A percentile compares a stretch with the other conserved stretches of the same genome.
These are phyloP conservation scores for Skeletonema marinoi DNA, from an alignment of 108 stramenopile species.

Conservation along the genomic window DNA sequence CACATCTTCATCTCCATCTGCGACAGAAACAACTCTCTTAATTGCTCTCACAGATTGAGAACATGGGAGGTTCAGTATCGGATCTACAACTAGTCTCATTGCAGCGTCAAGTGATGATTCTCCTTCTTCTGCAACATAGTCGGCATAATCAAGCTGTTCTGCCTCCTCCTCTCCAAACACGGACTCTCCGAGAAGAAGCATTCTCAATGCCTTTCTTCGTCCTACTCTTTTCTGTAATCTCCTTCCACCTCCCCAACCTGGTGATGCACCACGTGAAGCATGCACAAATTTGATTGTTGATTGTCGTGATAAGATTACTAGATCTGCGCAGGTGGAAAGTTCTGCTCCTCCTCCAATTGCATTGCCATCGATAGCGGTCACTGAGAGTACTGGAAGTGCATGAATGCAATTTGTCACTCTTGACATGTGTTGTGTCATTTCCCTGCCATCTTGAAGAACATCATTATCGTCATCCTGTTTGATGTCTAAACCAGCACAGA, in stretches of 20 bases:
- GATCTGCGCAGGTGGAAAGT: constrained; percentile 38
- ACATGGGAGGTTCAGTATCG: constrained; percentile 38
- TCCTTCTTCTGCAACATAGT: constrained; percentile 28
- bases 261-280: constrained; percentile 31
- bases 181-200: constrained; percentile 36
- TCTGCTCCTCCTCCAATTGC: constrained; percentile 51
- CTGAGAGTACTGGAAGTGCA: constrained; percentile 26
- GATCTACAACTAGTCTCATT: constrained; percentile 35
- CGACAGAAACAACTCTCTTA: constrained; percentile 29
- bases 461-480: constrained; percentile 9
- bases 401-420: constrained; percentile 29
- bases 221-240: constrained; percentile 32
- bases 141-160: constrained; percentile 11
- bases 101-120: constrained; percentile 38
- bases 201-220: constrained; percentile 26
- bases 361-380: constrained; percentile 37
- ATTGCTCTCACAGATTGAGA: constrained; percentile 38
- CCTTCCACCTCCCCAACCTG: constrained; percentile 46
- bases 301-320: constrained; percentile 27
- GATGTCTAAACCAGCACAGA: constrained; percentile 46
- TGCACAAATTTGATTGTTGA: constrained; percentile 42
- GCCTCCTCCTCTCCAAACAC: constrained; percentile 33
- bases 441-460: constrained; percentile 7
- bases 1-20: constrained; percentile 39
- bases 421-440: constrained; percentile 40